Percentiles rank a stretch among this genome's conserved stretches.
phyloP scores from a whole-genome alignment of 768 basidiomycete genomes.

The Coprinopsis marcescibilis region DNA sequence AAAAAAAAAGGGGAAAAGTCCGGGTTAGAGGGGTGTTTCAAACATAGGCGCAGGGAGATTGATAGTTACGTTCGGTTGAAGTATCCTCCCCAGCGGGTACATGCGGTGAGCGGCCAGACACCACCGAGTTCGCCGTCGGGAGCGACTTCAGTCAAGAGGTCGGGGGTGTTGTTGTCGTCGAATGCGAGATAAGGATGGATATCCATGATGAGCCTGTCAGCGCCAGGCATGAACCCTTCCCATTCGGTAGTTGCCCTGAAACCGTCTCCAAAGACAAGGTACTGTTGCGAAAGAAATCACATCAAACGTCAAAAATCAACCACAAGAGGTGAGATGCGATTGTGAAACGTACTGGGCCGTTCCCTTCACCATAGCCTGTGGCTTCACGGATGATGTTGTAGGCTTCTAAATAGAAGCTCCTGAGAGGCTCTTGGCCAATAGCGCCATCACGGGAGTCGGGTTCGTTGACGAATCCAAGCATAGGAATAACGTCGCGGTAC shows the following conservation, averaged over 20 bases:
- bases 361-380: conserved; percentile 70
- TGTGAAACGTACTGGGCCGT: conserved; percentile 34
- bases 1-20: conserved; percentile 36
- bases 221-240: conserved; percentile 50
- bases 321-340: conserved; percentile 28
- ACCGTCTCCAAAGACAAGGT: conserved; percentile 34
- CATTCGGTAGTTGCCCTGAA: conserved; percentile 37
- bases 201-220: conserved; percentile 58
- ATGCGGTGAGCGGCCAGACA: conserved; percentile 44
- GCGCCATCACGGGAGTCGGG: conserved; percentile 29
- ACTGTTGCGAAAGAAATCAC: too few species aligned
- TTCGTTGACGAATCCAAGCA: conserved; percentile 58
- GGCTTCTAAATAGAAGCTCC: conserved; percentile 47
- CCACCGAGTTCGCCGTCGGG: conserved; percentile 32
- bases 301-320: conserved; percentile 17
- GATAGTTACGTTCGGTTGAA: conserved; percentile 44
- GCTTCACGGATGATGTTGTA: conserved; percentile 54
- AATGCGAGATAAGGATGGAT: conserved; percentile 66
- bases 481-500: conserved; percentile 39
- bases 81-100: conserved; percentile 49
- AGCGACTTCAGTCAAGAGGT: conserved; percentile 26
- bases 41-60: conserved; percentile 27
- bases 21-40: conserved; percentile 17
- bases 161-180: conserved; percentile 29
- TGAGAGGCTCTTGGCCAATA: conserved; percentile 44